These are phyloP conservation scores for Dictyostelium citrinum DNA, from an alignment of 78 protist species.

Conservation along the genomic window DNA sequence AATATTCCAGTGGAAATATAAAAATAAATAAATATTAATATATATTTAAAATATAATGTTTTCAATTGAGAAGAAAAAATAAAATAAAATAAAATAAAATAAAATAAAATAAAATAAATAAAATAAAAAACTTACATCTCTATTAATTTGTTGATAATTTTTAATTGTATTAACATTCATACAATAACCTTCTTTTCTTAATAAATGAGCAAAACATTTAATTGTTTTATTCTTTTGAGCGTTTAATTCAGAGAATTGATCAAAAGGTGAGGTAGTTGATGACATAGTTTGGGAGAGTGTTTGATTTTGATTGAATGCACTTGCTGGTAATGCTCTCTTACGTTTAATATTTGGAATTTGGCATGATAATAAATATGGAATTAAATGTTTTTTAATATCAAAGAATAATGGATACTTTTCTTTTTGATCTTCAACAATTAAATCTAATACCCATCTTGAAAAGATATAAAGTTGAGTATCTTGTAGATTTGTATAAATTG, in stretches of 20 bases:
- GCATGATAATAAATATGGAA: conserved; percentile 52
- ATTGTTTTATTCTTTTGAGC: background rate
- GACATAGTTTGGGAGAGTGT: conserved; percentile 42
- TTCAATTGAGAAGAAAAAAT: too few relatives aligned
- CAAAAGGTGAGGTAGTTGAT: conserved; percentile 41
- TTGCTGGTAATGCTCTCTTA: conserved; percentile 9
- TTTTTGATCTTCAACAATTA: conserved; percentile 68
- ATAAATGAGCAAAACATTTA: conserved; percentile 15
- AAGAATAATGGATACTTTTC: conserved; percentile 11
- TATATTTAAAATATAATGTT: too few relatives aligned
- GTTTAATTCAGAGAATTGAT: conserved; percentile 34
- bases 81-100: background rate
- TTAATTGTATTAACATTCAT: conserved; percentile 57
- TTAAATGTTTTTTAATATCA: conserved; percentile 55
- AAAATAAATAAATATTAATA: background rate
- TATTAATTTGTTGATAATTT: conserved; percentile 39
- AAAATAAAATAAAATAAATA: background rate
- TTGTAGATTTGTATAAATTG: conserved; percentile 46
- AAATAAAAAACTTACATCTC: conserved; percentile 11
- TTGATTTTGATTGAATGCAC: conserved; percentile 31
- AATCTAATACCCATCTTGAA: conserved; percentile 84
- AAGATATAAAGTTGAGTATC: conserved; percentile 90
- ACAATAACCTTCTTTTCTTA: conserved; percentile 26
- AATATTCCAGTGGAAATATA: too few relatives aligned
- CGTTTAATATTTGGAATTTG: conserved; percentile 24